These are phyloP conservation scores for Pichia sp. DNA, from an alignment of 1,139 yeast species.

Conservation along the genomic window DNA sequence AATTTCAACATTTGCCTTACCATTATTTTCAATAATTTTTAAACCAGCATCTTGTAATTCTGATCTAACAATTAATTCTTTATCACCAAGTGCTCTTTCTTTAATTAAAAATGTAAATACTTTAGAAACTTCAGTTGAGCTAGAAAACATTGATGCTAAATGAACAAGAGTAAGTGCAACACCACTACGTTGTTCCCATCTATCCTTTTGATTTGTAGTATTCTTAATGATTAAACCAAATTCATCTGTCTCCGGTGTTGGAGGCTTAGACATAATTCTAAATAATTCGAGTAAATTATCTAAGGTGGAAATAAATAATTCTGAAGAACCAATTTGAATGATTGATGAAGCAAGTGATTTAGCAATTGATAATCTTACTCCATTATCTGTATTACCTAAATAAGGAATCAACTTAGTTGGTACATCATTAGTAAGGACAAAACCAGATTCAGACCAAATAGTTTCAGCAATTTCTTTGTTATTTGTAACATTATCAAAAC, in stretches of 20 bases:
- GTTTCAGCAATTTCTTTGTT: slow-evolving; percentile 66
- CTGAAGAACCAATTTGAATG: slow-evolving; percentile 21
- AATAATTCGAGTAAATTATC: slow-evolving; percentile 48
- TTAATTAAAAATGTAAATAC: slow-evolving; percentile 51
- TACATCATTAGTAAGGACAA: slow-evolving; percentile 41
- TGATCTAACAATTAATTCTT: slow-evolving; percentile 64
- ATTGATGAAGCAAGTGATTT: slow-evolving; percentile 52
- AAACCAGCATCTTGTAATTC: slow-evolving; percentile 90
- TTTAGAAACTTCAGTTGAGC: slow-evolving; percentile 36
- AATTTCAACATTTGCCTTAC: slow-evolving; percentile 56
- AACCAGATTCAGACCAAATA: slow-evolving; percentile 77
- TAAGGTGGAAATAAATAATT: slow-evolving; percentile 35
- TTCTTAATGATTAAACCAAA: slow-evolving; percentile 72
- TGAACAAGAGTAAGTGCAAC: slow-evolving; percentile 62
- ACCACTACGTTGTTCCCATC: slow-evolving; percentile 83
- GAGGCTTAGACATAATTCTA: slow-evolving; percentile 60
- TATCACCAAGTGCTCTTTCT: slow-evolving; percentile 66
- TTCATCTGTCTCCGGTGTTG: slow-evolving; percentile 68
- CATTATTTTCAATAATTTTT: slow-evolving; percentile 58
- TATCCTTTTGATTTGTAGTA: slow-evolving; percentile 55
- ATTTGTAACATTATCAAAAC: slow-evolving; percentile 64
- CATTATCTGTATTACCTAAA: slow-evolving; percentile 51
- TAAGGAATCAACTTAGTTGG: slow-evolving; percentile 42
- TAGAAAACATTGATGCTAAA: slow-evolving; percentile 45
- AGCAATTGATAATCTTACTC: slow-evolving; percentile 63